Percentiles rank a stretch among this genome's conserved stretches.
Evolutionary conservation across 768 basidiomycete species (phyloP).

Genomic region (Mycena albidolilacea): DNA sequence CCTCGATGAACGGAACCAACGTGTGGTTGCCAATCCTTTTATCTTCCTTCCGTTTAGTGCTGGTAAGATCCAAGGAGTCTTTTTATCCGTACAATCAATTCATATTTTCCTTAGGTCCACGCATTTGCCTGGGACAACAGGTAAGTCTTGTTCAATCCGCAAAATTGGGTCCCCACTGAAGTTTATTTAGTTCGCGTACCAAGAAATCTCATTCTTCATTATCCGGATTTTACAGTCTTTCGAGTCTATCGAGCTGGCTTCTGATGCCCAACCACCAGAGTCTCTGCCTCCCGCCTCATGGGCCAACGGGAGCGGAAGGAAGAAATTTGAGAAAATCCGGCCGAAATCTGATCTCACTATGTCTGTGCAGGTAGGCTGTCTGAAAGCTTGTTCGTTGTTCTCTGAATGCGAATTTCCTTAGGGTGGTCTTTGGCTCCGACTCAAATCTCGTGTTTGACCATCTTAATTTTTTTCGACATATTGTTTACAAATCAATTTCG

Average conservation of each 20-base stretch:
- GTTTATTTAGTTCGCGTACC: slow-evolving; percentile 4
- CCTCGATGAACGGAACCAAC: neutral
- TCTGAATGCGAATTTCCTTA: neutral
- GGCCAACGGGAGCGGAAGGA: slow-evolving; percentile 1
- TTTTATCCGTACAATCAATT: neutral
- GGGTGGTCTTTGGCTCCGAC: slow-evolving; percentile 10
- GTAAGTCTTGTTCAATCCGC: neutral
- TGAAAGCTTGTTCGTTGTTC: neutral
- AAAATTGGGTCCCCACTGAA: neutral
- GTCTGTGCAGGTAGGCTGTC: neutral
- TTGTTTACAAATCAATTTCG: too few relatives aligned
- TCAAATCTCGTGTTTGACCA: neutral
- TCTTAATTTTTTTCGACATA: neutral
- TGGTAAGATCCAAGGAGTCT: neutral
- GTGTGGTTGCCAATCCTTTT: slow-evolving; percentile 6
- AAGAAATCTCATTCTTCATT: slow-evolving; percentile 8
- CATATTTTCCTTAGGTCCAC: neutral
- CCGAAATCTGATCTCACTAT: slow-evolving; percentile 6
- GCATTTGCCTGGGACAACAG: slow-evolving; percentile 12
- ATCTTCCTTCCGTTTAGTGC: slow-evolving; percentile 19
- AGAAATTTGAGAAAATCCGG: slow-evolving; percentile 11
- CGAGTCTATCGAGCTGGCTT: slow-evolving; percentile 8
- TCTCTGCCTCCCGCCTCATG: slow-evolving; percentile 11
- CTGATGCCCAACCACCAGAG: slow-evolving; percentile 7
- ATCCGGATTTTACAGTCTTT: slow-evolving; percentile 14